Conservation (phyloP, 495 filamentous ascomycete species). For the Podospora didyma region DNA sequence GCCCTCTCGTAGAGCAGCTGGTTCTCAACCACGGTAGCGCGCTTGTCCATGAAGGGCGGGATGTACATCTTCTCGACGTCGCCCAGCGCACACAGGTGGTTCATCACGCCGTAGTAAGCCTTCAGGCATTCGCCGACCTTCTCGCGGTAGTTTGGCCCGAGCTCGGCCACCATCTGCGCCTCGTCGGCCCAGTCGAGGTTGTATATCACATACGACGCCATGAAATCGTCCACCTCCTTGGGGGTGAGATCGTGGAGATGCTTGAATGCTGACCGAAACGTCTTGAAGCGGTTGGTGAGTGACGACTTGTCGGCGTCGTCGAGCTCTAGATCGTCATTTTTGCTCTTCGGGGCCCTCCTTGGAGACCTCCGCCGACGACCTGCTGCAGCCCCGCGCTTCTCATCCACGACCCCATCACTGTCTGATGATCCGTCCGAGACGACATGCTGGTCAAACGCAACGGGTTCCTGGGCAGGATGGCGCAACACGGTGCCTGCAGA, state of each 20-base stretch:
- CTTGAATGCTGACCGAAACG: constrained; percentile 52
- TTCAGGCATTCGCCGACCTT: constrained; percentile 57
- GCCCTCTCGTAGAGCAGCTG: constrained; percentile 59
- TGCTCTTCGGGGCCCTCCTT: neutral
- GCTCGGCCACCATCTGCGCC: constrained; percentile 50
- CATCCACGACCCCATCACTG: constrained; percentile 14
- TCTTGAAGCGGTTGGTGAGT: constrained; percentile 51
- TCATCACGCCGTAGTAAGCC: constrained; percentile 60
- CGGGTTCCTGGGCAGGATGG: neutral
- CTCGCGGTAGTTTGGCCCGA: constrained; percentile 57
- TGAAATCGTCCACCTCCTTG: constrained; percentile 60
- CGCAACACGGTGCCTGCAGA: neutral
- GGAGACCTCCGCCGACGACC: neutral
- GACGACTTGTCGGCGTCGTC: constrained; percentile 40
- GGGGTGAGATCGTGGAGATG: constrained; percentile 54
- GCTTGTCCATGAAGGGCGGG: constrained; percentile 57
- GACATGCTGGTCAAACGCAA: constrained; percentile 4
- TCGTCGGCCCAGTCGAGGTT: constrained; percentile 62
- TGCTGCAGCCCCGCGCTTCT: constrained; percentile 9
- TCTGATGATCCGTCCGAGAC: constrained; percentile 16
- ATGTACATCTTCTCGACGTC: constrained; percentile 70
- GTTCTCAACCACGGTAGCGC: constrained; percentile 48
- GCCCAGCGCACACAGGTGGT: constrained; percentile 62
- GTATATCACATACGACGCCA: constrained; percentile 65
- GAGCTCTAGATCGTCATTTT: constrained; percentile 3